Base-by-base conservation (phyloP, 2,329 filamentous ascomycete genomes). In the Lasiodiplodia hormozganensis region DNA sequence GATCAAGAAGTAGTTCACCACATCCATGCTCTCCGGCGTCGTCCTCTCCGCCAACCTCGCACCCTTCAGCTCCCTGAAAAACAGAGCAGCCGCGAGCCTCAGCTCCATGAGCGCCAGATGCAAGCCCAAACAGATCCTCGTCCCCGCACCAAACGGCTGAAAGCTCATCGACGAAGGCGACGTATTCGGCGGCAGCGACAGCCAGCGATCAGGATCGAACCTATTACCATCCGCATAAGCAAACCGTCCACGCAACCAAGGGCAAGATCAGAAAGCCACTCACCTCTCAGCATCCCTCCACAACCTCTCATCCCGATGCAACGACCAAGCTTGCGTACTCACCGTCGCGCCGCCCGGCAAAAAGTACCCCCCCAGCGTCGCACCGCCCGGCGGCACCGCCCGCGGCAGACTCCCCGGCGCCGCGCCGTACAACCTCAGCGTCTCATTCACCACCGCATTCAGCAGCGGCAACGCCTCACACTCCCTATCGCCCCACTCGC, bases 81-180 rank as follows among this genome's bases (percentile, higher is more conserved):
- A 87, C 5, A 82, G 77, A 0, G 85, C 84, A 0, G 83, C 79
- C 0, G 82, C 85, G 43, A 87, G 81, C 10, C 86, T 80, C 34
- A 89, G 73, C 72, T 89, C 87, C 76, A 87, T 86, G 21, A 80
- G 77, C 0, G 90, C 90, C 71, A 92, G 87, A 72, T 92, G 89
- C 6, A 88, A 86, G 0, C 90, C 90, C 7, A 93, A 82, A 72
- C 90, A 93, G 78, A 90, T 89, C 25, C 90, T 82, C 0, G 89
- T 87, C 0, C 90, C 90, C 23, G 87, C 90, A 1, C 89, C 88
- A 75, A 92, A 92, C 0, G 89, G 82, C 89, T 88, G 71, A 89
- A 91, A 21, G 86, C 86, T 4, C 85, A 82, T 65, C 86, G 84
- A 2, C 77, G 77, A 2, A 69, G 1, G 75, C 73, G 2, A 70